These are phyloP conservation scores for Pseudogymnoascus pannorum DNA, from an alignment of 2,329 filamentous ascomycete species.

Conservation along the genomic window DNA sequence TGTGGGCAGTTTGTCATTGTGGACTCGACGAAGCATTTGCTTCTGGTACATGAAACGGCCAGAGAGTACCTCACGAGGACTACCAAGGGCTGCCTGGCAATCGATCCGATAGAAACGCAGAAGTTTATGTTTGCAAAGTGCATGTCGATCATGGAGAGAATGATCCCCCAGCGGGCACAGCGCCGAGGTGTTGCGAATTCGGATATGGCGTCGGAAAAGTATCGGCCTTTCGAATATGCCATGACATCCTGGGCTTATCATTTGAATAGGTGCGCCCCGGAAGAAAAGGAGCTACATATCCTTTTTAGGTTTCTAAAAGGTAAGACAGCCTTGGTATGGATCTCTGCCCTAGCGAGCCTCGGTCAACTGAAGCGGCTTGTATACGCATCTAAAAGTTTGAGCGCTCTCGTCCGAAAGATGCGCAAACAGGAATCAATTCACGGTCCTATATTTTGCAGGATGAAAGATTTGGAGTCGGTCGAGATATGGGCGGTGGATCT, in stretches of 20 bases:
- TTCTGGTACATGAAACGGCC: conserved; percentile 26
- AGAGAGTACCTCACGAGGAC: conserved; percentile 19
- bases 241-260: conserved; percentile 24
- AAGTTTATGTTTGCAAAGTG: conserved; percentile 11
- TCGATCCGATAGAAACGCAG: conserved; percentile 14
- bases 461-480: conserved; percentile 22
- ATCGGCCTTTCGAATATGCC: conserved; percentile 21
- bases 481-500: conserved; percentile 31
- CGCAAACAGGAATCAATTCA: conserved; percentile 11
- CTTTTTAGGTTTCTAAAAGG: conserved; percentile 23
- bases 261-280: conserved; percentile 12
- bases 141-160: neutral
- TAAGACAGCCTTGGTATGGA: conserved; percentile 29
- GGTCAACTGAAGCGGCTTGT: conserved; percentile 25
- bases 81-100: neutral
- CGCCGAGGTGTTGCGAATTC: too few relatives aligned
- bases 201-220: neutral
- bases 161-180: neutral
- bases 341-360: conserved; percentile 23
- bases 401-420: conserved; percentile 16
- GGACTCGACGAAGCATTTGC: conserved; percentile 13
- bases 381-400: conserved; percentile 23
- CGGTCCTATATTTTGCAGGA: conserved; percentile 12
- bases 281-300: conserved; percentile 12
- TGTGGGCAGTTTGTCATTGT: conserved; percentile 27